Percentiles rank a stretch among this genome's conserved stretches.
Evolutionary conservation across 2,329 filamentous ascomycete species (phyloP).

Genomic region (Phaeophleospora eucalypticola): DNA sequence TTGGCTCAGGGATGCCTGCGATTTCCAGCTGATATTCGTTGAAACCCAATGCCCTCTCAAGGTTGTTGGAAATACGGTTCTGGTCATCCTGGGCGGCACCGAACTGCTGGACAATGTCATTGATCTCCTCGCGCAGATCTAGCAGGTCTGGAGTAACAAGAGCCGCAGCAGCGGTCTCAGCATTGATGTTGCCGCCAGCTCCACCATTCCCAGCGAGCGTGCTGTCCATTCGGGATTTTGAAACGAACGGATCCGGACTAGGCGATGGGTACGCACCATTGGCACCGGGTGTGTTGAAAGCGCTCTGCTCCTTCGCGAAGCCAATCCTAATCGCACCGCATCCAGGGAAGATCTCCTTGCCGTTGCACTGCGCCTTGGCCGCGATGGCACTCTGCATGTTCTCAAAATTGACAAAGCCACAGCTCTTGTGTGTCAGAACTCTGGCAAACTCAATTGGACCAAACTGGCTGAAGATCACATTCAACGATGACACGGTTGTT

Average conservation of each 20-base stretch:
- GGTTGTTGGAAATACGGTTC: slow-evolving; percentile 64
- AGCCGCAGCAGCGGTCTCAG: slow-evolving; percentile 48
- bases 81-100: slow-evolving; percentile 78
- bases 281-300: slow-evolving; percentile 80
- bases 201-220: slow-evolving; percentile 30
- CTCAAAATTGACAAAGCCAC: slow-evolving; percentile 97
- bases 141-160: slow-evolving; percentile 67
- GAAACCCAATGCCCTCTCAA: slow-evolving; percentile 74
- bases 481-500: slow-evolving; percentile 89
- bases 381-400: slow-evolving; percentile 83
- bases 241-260: slow-evolving; percentile 75
- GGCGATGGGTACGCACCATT: slow-evolving; percentile 86
- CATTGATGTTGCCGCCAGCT: slow-evolving; percentile 34
- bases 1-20: slow-evolving; percentile 81
- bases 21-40: slow-evolving; percentile 75
- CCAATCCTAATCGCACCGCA: slow-evolving; percentile 93
- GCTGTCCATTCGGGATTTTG: slow-evolving; percentile 35
- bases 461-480: slow-evolving; percentile 92
- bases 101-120: slow-evolving; percentile 82
- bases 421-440: slow-evolving; percentile 97
- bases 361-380: slow-evolving; percentile 83
- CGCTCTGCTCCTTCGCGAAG: slow-evolving; percentile 91
- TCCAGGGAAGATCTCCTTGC: slow-evolving; percentile 97
- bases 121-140: slow-evolving; percentile 78
- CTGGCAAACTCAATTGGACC: slow-evolving; percentile 86